phyloP scores from a whole-genome alignment of 2,329 filamentous ascomycete species.

The Xylaria sp. region DNA sequence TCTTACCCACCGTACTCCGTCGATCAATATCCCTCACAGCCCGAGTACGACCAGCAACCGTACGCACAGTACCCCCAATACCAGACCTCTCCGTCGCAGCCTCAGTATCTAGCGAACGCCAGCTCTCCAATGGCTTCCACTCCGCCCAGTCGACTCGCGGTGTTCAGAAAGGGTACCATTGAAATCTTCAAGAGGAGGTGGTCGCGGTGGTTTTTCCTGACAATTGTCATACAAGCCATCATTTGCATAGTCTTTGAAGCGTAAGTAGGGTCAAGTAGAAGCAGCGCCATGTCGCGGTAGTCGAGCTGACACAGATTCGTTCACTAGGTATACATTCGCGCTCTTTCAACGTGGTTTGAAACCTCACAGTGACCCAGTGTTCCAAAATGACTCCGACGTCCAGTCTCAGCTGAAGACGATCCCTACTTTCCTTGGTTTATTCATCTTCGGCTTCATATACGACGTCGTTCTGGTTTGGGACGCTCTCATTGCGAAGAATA shows the following conservation, averaged over 20 bases:
- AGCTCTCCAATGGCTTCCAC: slow-evolving; percentile 44
- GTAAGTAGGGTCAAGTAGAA: slow-evolving; percentile 59
- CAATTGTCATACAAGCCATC: slow-evolving; percentile 76
- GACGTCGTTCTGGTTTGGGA: slow-evolving; percentile 90
- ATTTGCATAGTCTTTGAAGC: slow-evolving; percentile 84
- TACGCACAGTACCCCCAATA: slow-evolving; percentile 40
- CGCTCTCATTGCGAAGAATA: slow-evolving; percentile 92
- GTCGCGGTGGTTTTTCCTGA: slow-evolving; percentile 84
- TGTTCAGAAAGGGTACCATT: slow-evolving; percentile 56
- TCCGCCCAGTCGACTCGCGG: slow-evolving; percentile 41
- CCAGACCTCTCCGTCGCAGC: slow-evolving; percentile 23
- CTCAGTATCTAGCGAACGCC: slow-evolving; percentile 40
- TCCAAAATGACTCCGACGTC: slow-evolving; percentile 48
- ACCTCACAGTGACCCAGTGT: slow-evolving; percentile 43
- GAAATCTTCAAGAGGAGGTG: slow-evolving; percentile 84
- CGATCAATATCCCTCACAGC: slow-evolving; percentile 29
- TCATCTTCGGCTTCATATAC: slow-evolving; percentile 97
- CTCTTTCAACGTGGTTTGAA: slow-evolving; percentile 73
- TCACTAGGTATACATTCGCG: slow-evolving; percentile 87
- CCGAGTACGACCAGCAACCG: slow-evolving; percentile 30
- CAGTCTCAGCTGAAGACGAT: slow-evolving; percentile 72
- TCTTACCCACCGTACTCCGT: slow-evolving; percentile 24
- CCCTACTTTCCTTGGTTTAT: slow-evolving; percentile 92
- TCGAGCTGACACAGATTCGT: slow-evolving; percentile 21
- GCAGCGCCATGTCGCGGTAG: background rate